Evolutionary conservation across 2,329 filamentous ascomycete species (phyloP).

Genomic region (Hymenoscyphus infarciens): DNA sequence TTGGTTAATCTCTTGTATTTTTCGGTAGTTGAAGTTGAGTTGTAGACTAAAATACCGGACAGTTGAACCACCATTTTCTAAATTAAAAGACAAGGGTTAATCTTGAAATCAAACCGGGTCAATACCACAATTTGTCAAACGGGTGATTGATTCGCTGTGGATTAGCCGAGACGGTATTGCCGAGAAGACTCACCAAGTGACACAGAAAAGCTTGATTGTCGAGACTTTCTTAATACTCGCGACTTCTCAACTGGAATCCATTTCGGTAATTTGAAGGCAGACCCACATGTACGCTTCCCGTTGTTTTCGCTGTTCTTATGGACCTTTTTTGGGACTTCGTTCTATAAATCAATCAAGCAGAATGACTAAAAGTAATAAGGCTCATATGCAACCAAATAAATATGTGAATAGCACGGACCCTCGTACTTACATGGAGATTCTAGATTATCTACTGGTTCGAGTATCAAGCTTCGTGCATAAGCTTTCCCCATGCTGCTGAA

Average conservation of each 20-base stretch:
- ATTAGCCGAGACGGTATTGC: conserved; percentile 9
- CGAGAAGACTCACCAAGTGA: conserved; percentile 7
- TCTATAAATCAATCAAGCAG: background rate
- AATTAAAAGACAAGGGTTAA: conserved; percentile 1
- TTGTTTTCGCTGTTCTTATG: background rate
- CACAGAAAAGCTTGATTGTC: conserved; percentile 7
- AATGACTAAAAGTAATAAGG: no score
- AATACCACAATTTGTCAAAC: conserved; percentile 6
- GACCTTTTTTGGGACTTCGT: background rate
- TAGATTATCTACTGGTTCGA: no score
- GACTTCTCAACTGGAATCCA: background rate
- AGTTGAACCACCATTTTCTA: conserved; percentile 3
- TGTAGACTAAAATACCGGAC: background rate
- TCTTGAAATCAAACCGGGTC: background rate
- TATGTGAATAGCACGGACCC: no score
- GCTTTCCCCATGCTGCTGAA: no score
- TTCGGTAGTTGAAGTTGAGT: conserved; percentile 8
- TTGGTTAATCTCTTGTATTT: conserved; percentile 5
- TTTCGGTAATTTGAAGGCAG: background rate
- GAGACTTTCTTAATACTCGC: background rate
- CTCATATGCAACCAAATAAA: no score
- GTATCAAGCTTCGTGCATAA: no score
- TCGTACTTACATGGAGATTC: no score
- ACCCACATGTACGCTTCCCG: background rate
- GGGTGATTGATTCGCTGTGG: conserved; percentile 6